Evolutionary conservation across 495 filamentous ascomycete genomes (phyloP).

Genomic region (Chaetomium fimeti): DNA sequence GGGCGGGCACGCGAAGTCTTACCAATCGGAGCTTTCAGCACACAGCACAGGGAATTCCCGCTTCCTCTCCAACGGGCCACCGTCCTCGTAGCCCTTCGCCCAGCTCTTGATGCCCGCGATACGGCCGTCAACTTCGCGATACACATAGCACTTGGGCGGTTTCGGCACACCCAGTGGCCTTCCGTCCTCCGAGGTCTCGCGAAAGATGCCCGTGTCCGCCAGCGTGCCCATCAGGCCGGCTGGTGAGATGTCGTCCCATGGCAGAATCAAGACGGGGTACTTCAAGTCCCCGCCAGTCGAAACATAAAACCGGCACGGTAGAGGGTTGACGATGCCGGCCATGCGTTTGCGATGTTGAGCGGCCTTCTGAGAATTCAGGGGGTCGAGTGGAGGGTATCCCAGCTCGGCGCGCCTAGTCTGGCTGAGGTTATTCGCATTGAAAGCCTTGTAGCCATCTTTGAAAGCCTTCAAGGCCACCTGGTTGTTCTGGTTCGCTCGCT

Average conservation of each 20-base stretch:
- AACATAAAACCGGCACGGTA: conserved; percentile 36
- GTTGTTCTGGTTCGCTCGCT: conserved; percentile 39
- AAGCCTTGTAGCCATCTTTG: conserved; percentile 34
- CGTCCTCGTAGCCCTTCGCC: conserved; percentile 42
- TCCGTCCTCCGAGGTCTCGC: conserved; percentile 16
- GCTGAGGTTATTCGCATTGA: conserved; percentile 33
- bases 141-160: conserved; percentile 41
- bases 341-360: conserved; percentile 14
- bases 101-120: conserved; percentile 38
- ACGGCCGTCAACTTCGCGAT: conserved; percentile 17
- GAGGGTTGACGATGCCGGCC: conserved; percentile 23
- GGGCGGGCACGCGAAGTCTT: conserved; percentile 9
- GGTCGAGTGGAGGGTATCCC: conserved; percentile 21
- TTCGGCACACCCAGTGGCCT: background rate
- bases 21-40: conserved; percentile 35
- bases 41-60: conserved; percentile 48
- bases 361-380: background rate
- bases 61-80: conserved; percentile 33
- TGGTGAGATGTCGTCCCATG: conserved; percentile 34
- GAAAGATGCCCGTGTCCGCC: conserved; percentile 36
- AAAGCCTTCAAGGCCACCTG: conserved; percentile 31
- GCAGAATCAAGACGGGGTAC: conserved; percentile 45
- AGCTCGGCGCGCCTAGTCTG: conserved; percentile 21
- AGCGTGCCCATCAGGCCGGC: conserved; percentile 39
- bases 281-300: conserved; percentile 27